Base-by-base conservation (phyloP, 768 basidiomycete species). In the Cystobasidium onofrii region DNA sequence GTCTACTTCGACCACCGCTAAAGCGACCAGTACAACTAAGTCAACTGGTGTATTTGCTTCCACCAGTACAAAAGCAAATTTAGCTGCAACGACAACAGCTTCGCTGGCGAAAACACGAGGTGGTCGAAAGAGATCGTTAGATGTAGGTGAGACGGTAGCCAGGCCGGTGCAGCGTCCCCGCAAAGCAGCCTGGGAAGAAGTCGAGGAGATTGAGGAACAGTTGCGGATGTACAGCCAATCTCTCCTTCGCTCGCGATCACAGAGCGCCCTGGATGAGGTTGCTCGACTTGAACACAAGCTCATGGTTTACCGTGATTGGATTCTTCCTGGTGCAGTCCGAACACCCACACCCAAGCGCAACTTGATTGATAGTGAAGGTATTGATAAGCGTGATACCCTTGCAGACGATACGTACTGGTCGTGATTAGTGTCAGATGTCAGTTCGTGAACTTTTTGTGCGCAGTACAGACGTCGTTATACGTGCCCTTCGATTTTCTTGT, bases 311-410 rank as follows among this genome's bases (percentile, higher is more conserved):
- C 39, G 65, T 4, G 65, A 67, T 29, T 67, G 65, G 65, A 52
- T 67, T 36, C 34, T 67, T 1, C 65, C 65, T 17, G 65, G 65
- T 29, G 65, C 65, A 7, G 65, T 67, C 1, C 65, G 65, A 12
- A 67, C 65, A 33, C 65, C 65, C 3, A 43, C 44, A 12, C 43
- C 65, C 23, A 50, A 67, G 46, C 65, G 65, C 6, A 43, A 36
- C n/a, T 18, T 67, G 1, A 18, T 67, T 1, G 65, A 67, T 18
- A 29, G 18, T 23, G 29, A 57, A 2, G 69, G 52, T 1, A 54
- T 71, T 54, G 69, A 71, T 39, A 71, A 71, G 69, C 50, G 69
- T 9, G 50, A 71, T 25, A 55, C 54, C 36, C 55, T 71, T 34
- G 69, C 69, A 10, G 69, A 71, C 31, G 54, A 55, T 17, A 31